These are phyloP conservation scores for Lipomyces orientalis DNA, from an alignment of 805 yeast genomes.

Conservation along the genomic window DNA sequence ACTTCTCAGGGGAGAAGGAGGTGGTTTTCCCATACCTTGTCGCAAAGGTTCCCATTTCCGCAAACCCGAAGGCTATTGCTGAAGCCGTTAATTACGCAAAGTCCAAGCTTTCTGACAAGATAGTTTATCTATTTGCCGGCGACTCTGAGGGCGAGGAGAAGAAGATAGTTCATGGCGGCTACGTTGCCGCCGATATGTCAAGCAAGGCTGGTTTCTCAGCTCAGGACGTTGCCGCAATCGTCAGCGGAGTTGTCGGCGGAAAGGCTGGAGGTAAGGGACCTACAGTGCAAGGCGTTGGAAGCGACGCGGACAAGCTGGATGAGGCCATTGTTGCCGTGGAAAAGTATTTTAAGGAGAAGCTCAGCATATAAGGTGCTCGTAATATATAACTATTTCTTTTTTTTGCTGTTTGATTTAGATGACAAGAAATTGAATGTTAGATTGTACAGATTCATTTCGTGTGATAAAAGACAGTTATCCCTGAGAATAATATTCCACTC, in stretches of 20 bases:
- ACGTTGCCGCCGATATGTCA: slow-evolving; percentile 72
- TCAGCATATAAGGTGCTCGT: slow-evolving; percentile 14
- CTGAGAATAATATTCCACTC: no score
- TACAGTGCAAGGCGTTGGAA: slow-evolving; percentile 96
- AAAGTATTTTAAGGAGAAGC: slow-evolving; percentile 57
- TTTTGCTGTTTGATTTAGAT: neutral
- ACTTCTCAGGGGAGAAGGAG: slow-evolving; percentile 61
- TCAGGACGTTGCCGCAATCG: slow-evolving; percentile 69
- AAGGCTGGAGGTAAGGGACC: slow-evolving; percentile 99
- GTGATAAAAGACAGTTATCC: no score
- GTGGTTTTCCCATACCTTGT: slow-evolving; percentile 60
- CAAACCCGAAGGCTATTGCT: slow-evolving; percentile 91
- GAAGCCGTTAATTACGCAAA: slow-evolving; percentile 88
- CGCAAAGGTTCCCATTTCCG: slow-evolving; percentile 67
- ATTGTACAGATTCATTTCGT: no score
- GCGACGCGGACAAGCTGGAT: slow-evolving; percentile 68
- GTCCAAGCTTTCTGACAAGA: slow-evolving; percentile 72
- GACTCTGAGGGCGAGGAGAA: slow-evolving; percentile 48
- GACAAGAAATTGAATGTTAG: neutral
- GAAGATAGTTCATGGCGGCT: slow-evolving; percentile 96
- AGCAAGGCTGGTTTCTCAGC: slow-evolving; percentile 74
- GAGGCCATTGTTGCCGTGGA: slow-evolving; percentile 77
- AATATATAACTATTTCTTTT: neutral
- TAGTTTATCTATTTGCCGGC: slow-evolving; percentile 82
- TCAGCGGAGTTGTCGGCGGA: slow-evolving; percentile 83